Evolutionary conservation across 2,329 filamentous ascomycete genomes (phyloP).

Genomic region (Xylaria polymorpha): DNA sequence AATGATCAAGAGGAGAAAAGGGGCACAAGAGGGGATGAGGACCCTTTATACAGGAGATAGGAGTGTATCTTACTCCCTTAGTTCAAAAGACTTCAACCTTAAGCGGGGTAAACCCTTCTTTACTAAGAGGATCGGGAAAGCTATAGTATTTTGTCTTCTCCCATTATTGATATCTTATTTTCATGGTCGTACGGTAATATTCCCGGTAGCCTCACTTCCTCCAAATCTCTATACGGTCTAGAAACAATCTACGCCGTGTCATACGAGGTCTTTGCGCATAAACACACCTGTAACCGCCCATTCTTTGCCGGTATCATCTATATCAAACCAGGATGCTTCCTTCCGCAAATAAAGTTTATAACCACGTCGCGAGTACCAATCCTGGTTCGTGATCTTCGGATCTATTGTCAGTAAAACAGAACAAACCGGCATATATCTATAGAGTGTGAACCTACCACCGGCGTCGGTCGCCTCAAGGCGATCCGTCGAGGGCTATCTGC

Average conservation of each 20-base stretch:
- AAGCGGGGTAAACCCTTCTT: too few relatives aligned
- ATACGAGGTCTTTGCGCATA: slow-evolving; percentile 40
- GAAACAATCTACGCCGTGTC: slow-evolving; percentile 44
- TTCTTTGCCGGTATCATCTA: slow-evolving; percentile 41
- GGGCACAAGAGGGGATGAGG: too few relatives aligned
- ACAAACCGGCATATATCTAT: not conserved
- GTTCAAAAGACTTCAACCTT: too few relatives aligned
- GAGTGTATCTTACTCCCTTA: too few relatives aligned
- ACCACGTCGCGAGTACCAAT: slow-evolving; percentile 45
- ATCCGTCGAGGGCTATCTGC: slow-evolving; percentile 41
- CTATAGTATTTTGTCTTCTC: too few relatives aligned
- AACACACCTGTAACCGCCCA: slow-evolving; percentile 35
- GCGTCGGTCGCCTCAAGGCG: slow-evolving; percentile 37
- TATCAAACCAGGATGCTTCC: slow-evolving; percentile 38
- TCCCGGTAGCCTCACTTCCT: not conserved
- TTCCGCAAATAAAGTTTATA: slow-evolving; percentile 40
- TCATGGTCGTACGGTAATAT: not conserved
- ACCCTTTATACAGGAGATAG: too few relatives aligned
- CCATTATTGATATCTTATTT: not conserved
- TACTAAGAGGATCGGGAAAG: too few relatives aligned
- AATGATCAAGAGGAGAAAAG: too few relatives aligned
- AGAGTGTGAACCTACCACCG: slow-evolving; percentile 29
- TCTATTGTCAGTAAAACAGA: slow-evolving; percentile 16
- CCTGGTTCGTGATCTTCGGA: slow-evolving; percentile 41
- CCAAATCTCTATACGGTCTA: not conserved